A percentile compares a stretch with the other conserved stretches of the same genome.
These are phyloP conservation scores for Metschnikowia lochheadii DNA, from an alignment of 805 yeast genomes.

Conservation along the genomic window DNA sequence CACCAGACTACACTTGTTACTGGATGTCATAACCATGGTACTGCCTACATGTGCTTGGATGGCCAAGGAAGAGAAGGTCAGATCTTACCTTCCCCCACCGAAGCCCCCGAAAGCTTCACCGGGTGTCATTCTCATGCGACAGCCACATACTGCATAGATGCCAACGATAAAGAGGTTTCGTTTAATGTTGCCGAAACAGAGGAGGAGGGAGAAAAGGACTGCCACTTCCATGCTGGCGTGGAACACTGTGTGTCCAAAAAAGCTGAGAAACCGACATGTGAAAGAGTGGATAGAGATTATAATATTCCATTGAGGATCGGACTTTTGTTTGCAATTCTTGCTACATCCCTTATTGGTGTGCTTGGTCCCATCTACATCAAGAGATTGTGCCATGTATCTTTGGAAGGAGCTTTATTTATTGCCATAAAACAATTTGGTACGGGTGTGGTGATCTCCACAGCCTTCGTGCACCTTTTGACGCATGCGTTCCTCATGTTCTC, in stretches of 20 bases:
- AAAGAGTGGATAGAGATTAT: constrained; percentile 16
- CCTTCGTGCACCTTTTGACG: constrained; percentile 29
- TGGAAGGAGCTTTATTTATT: constrained; percentile 2
- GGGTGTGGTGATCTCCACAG: constrained; percentile 31
- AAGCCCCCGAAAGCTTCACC: neutral
- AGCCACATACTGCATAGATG: constrained; percentile 5
- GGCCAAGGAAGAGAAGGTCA: constrained; percentile 2
- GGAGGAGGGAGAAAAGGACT: constrained; percentile 9
- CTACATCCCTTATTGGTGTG: constrained; percentile 2
- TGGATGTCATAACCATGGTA: constrained; percentile 6
- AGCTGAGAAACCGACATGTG: constrained; percentile 16
- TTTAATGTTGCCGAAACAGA: constrained; percentile 1
- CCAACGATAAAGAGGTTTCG: neutral
- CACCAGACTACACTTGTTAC: neutral
- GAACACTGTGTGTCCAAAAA: constrained; percentile 24
- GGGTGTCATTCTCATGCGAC: constrained; percentile 6
- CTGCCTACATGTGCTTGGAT: constrained; percentile 4
- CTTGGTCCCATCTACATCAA: neutral
- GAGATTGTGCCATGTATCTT: neutral
- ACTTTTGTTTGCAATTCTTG: constrained; percentile 11
- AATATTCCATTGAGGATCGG: constrained; percentile 28
- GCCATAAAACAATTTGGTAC: constrained; percentile 22
- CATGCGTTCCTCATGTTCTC: constrained; percentile 27
- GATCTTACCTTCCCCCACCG: constrained; percentile 2
- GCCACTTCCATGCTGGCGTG: constrained; percentile 33